Conservation (phyloP, 306 rosid species). For the Cucurbita ficifolia region DNA sequence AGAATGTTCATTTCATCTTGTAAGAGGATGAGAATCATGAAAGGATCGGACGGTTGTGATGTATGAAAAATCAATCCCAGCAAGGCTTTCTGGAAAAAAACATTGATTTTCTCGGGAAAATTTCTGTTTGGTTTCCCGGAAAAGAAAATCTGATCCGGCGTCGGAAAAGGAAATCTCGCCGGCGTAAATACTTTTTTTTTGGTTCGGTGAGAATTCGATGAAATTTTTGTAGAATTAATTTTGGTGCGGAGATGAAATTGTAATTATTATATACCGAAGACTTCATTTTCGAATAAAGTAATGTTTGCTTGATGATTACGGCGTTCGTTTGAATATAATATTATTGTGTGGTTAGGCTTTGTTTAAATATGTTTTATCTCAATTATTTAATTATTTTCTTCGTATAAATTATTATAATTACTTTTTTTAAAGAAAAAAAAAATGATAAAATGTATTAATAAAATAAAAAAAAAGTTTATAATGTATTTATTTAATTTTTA, state of each 20-base stretch:
- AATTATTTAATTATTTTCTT: too few species aligned
- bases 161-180: background rate
- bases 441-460: too few species aligned
- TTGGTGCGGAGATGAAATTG: background rate
- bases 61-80: too few species aligned
- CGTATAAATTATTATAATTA: too few species aligned
- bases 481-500: too few species aligned
- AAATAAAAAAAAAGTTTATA: too few species aligned
- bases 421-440: too few species aligned
- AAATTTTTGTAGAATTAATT: background rate
- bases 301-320: background rate
- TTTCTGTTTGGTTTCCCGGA: slow-evolving; percentile 5
- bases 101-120: background rate
- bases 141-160: background rate
- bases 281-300: background rate
- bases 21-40: slow-evolving; percentile 6
- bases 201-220: background rate
- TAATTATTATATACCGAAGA: background rate
- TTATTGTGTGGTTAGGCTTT: background rate
- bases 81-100: too few species aligned
- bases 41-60: background rate
- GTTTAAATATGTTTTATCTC: too few species aligned
- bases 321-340: background rate
- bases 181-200: background rate
- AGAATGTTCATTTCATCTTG: slow-evolving; percentile 1